Percentiles rank a stretch among this genome's conserved stretches.
Evolutionary conservation across 306 rosid species (phyloP).

Genomic region (Dryas octopetala): DNA sequence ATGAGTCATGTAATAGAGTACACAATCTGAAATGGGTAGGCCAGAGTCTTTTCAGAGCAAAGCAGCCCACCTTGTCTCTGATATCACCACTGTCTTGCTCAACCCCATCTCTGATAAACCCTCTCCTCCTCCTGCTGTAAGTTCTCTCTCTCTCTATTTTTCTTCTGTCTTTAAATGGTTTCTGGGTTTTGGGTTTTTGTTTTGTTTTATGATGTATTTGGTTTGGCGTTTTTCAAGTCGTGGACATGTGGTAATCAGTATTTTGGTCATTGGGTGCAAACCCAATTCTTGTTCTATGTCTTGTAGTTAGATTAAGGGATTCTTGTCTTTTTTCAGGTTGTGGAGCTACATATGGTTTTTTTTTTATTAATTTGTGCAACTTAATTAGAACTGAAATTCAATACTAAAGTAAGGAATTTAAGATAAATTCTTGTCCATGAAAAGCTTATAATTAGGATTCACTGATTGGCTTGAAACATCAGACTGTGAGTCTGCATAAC

Average conservation of each 20-base stretch:
- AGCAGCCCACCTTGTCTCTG: constrained; percentile 76
- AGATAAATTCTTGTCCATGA: neutral
- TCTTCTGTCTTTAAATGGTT: neutral
- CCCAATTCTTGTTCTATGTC: neutral
- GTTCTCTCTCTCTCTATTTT: constrained; percentile 25
- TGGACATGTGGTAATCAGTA: neutral
- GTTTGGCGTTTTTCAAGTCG: neutral
- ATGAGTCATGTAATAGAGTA: neutral
- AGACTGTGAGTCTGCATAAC: neutral
- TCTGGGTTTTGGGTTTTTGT: constrained; percentile 21
- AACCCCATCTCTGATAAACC: constrained; percentile 82
- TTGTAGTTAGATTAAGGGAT: neutral
- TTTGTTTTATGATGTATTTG: neutral
- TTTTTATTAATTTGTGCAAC: neutral
- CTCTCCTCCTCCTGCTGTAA: constrained; percentile 46
- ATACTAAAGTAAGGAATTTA: neutral
- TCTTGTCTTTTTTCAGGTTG: neutral
- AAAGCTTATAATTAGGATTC: neutral
- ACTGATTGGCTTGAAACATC: neutral
- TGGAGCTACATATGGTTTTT: neutral
- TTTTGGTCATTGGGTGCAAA: neutral
- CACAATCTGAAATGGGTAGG: constrained; percentile 51
- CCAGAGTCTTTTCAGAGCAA: constrained; percentile 70
- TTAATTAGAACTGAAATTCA: neutral
- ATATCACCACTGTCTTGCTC: constrained; percentile 79